phyloP scores from a whole-genome alignment of 345 rosid species.

The Iberis pinnata region DNA sequence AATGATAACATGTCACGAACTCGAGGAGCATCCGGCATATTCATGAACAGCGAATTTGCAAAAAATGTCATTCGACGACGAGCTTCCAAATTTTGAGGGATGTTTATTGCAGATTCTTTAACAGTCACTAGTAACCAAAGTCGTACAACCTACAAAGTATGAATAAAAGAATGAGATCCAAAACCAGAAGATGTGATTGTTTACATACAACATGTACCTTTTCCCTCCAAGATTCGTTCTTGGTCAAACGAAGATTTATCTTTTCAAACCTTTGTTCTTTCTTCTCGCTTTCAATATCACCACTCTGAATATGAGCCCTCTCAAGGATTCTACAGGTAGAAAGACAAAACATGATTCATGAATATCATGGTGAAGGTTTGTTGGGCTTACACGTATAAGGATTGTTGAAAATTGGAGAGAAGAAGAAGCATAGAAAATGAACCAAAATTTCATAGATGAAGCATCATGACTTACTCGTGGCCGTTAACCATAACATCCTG shows the following conservation, averaged over 20 bases:
- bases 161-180: conserved; percentile 16
- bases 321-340: conserved; percentile 47
- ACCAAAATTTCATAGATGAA: conserved; percentile 15
- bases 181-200: conserved; percentile 9
- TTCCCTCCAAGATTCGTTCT: conserved; percentile 43
- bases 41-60: conserved; percentile 94
- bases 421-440: conserved; percentile 9
- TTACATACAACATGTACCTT: conserved; percentile 47
- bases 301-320: conserved; percentile 31
- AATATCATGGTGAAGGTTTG: neutral
- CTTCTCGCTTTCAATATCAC: conserved; percentile 22
- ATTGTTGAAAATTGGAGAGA: conserved; percentile 1
- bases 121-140: conserved; percentile 74
- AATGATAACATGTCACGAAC: conserved; percentile 91
- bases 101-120: conserved; percentile 94
- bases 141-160: conserved; percentile 51
- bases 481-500: conserved; percentile 73
- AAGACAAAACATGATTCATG: conserved; percentile 20
- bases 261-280: conserved; percentile 73
- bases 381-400: neutral
- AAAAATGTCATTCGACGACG: conserved; percentile 97
- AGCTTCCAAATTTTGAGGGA: conserved; percentile 92
- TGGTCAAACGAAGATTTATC: conserved; percentile 34
- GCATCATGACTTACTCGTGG: conserved; percentile 51
- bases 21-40: conserved; percentile 81